These are phyloP conservation scores for Fonsecaea multimorphosa DNA, from an alignment of 2,329 filamentous ascomycete species.

Conservation along the genomic window DNA sequence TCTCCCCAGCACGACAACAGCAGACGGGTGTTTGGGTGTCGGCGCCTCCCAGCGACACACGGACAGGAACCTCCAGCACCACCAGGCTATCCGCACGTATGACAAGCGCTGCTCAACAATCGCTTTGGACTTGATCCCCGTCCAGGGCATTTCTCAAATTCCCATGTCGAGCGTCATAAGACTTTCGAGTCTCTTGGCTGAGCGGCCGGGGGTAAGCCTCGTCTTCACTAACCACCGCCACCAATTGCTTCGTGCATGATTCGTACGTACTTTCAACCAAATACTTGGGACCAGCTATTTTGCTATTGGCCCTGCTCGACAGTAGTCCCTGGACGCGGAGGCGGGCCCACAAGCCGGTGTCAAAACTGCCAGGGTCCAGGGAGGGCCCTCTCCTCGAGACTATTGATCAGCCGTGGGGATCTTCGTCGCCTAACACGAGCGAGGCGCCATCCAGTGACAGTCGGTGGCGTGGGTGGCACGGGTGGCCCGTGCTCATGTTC, in stretches of 20 bases:
- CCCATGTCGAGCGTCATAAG: neutral
- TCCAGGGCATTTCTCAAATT: constrained; percentile 2
- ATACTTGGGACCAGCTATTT: neutral
- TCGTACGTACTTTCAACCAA: neutral
- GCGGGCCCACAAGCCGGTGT: constrained; percentile 1
- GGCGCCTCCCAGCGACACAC: neutral
- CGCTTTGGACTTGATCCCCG: neutral
- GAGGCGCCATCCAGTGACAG: constrained; percentile 7
- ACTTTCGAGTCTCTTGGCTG: neutral
- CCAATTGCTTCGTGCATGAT: neutral
- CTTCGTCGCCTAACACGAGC: constrained; percentile 10
- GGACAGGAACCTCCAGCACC: neutral
- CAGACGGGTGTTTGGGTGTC: neutral
- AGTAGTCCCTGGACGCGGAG: neutral
- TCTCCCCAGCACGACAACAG: neutral
- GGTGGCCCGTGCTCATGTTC: neutral
- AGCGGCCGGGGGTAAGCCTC: neutral
- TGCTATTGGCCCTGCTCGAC: neutral
- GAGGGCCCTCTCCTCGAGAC: neutral
- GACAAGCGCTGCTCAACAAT: neutral
- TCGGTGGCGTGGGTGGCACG: neutral
- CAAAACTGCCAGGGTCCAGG: constrained; percentile 1
- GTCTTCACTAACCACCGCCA: neutral
- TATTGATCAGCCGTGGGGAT: constrained; percentile 2
- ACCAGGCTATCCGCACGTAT: neutral